A percentile compares a stretch with the other conserved stretches of the same genome.
Evolutionary conservation across 768 basidiomycete genomes (phyloP).

Genomic region (Hemileccinum impolitum): DNA sequence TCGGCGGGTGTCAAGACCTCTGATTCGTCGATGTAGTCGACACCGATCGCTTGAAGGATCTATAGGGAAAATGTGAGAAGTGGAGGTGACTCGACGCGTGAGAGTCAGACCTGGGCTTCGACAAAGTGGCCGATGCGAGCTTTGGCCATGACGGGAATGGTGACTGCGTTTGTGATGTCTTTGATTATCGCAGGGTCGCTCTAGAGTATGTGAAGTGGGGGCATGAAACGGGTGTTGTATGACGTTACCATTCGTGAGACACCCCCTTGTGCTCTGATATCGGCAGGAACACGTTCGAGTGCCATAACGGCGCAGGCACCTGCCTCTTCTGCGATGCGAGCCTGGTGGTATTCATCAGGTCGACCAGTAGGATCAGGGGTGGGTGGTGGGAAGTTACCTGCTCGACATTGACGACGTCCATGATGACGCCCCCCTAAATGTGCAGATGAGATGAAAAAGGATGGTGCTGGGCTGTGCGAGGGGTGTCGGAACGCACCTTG

Average conservation of each 20-base stretch:
- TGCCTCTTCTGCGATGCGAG: conserved; percentile 94
- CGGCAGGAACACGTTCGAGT: conserved; percentile 90
- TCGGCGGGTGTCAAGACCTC: conserved; percentile 96
- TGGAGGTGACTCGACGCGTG: no score
- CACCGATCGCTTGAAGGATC: conserved; percentile 91
- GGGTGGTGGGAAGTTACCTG: conserved; percentile 35
- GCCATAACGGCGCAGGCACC: conserved; percentile 99
- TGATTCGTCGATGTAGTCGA: conserved; percentile 96
- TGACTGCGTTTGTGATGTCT: conserved; percentile 89
- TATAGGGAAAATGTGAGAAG: conserved; percentile 26
- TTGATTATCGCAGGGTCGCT: conserved; percentile 98
- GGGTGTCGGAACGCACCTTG: conserved; percentile 50
- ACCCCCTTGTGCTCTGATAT: conserved; percentile 88
- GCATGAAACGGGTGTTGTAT: neutral
- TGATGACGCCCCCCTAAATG: conserved; percentile 77
- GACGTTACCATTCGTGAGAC: conserved; percentile 89
- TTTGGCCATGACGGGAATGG: conserved; percentile 96
- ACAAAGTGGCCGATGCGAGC: conserved; percentile 97
- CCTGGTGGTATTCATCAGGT: conserved; percentile 41
- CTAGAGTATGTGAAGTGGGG: conserved; percentile 30
- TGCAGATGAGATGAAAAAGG: neutral
- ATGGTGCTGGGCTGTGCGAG: neutral
- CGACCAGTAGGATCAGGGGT: conserved; percentile 19
- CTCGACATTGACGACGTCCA: conserved; percentile 90
- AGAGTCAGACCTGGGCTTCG: conserved; percentile 74